Conservation (phyloP, 2,329 filamentous ascomycete species). For the Diaporthe humulicola region DNA sequence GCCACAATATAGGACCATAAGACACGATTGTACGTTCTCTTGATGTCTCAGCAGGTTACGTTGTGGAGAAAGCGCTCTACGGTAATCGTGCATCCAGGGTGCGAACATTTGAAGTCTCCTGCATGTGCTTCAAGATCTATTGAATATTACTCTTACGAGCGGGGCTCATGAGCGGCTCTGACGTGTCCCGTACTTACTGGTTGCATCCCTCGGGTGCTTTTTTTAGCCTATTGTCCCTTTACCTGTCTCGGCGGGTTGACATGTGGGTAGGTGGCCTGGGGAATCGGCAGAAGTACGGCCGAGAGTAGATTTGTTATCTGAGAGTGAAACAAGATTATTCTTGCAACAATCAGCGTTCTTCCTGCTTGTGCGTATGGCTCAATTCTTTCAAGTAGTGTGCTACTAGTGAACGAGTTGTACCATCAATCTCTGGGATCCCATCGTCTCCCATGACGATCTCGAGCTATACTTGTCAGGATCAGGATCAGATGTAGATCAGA, state of each 20-base stretch:
- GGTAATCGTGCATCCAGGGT: not conserved
- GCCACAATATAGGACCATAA: not conserved
- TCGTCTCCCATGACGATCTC: too few relatives aligned
- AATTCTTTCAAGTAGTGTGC: too few relatives aligned
- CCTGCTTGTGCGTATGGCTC: too few relatives aligned
- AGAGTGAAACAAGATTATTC: too few relatives aligned
- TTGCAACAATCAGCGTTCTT: too few relatives aligned
- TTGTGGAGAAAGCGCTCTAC: not conserved
- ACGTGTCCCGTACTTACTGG: not conserved
- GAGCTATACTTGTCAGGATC: too few relatives aligned
- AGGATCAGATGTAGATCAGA: too few relatives aligned
- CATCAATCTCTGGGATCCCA: too few relatives aligned
- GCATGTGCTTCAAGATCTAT: too few relatives aligned
- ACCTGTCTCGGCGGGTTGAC: not conserved
- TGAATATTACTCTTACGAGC: not conserved
- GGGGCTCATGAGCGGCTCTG: not conserved
- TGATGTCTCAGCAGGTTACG: not conserved
- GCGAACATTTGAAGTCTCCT: not conserved
- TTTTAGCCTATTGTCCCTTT: not conserved
- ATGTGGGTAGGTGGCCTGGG: not conserved
- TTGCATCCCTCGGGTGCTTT: not conserved
- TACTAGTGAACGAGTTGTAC: too few relatives aligned
- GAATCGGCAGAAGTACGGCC: not conserved
- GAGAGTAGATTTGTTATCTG: too few relatives aligned
- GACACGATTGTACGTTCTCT: not conserved